These are phyloP conservation scores for Kalaharituber pfeilii DNA, from an alignment of 2,329 filamentous ascomycete genomes.

Conservation along the genomic window DNA sequence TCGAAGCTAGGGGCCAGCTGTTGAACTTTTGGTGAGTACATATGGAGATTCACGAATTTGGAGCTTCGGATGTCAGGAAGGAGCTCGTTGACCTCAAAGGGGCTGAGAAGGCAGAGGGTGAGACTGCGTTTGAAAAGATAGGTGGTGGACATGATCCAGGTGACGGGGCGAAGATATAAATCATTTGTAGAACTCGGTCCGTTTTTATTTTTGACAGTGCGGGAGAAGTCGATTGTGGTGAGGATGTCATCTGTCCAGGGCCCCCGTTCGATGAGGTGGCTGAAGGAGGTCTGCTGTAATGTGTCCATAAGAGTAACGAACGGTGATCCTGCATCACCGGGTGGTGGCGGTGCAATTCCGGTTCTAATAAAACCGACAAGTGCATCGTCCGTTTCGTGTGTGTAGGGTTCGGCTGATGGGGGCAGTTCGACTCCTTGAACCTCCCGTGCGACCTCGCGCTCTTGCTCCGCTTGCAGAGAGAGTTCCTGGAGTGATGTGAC, in stretches of 20 bases:
- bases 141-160: constrained; percentile 19
- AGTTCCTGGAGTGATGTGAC: constrained; percentile 25
- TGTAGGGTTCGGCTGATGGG: constrained; percentile 25
- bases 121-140: constrained; percentile 29
- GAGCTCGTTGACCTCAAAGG: constrained; percentile 37
- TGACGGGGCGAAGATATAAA: constrained; percentile 34
- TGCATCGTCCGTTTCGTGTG: constrained; percentile 30
- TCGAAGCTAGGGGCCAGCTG: constrained; percentile 29
- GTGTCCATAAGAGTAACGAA: background rate
- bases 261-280: constrained; percentile 16
- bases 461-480: constrained; percentile 46
- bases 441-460: constrained; percentile 49
- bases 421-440: constrained; percentile 41
- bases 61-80: background rate
- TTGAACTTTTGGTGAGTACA: constrained; percentile 28
- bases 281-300: background rate
- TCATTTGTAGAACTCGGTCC: constrained; percentile 30
- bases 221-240: constrained; percentile 27
- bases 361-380: constrained; percentile 12
- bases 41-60: background rate
- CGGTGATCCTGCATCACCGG: background rate
- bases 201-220: constrained; percentile 23
- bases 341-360: constrained; percentile 1
- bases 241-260: constrained; percentile 15
- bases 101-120: constrained; percentile 38